These are phyloP conservation scores for Citeromyces matritensis DNA, from an alignment of 805 yeast genomes.

Conservation along the genomic window DNA sequence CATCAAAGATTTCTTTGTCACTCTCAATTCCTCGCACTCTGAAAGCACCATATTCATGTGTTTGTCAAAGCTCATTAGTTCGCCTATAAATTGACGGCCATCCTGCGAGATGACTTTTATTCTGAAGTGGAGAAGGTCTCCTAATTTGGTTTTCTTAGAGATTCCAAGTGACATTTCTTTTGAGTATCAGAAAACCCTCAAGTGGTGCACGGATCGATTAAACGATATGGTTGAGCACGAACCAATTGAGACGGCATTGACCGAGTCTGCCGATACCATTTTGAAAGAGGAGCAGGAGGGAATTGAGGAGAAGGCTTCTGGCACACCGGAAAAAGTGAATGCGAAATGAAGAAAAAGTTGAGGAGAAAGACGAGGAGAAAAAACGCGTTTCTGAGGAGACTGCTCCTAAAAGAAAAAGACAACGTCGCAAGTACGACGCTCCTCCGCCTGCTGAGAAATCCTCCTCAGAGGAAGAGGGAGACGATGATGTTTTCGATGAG, in stretches of 20 bases:
- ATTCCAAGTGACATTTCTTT: slow-evolving; percentile 1
- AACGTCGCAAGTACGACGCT: slow-evolving; percentile 48
- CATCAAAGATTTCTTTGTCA: slow-evolving; percentile 42
- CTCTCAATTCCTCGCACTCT: slow-evolving; percentile 73
- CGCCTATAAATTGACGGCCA: slow-evolving; percentile 65
- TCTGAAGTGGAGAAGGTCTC: slow-evolving; percentile 61
- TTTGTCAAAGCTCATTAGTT: slow-evolving; percentile 76
- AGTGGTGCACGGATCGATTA: no score
- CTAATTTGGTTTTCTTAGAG: slow-evolving; percentile 16
- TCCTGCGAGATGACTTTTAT: slow-evolving; percentile 67
- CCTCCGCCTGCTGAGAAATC: slow-evolving; percentile 28
- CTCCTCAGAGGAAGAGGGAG: slow-evolving; percentile 23
- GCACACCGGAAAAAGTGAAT: background rate
- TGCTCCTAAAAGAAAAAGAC: slow-evolving; percentile 12
- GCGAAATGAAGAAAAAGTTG: slow-evolving; percentile 10
- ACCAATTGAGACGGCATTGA: background rate
- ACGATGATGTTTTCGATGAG: slow-evolving; percentile 26
- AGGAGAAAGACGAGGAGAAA: slow-evolving; percentile 8
- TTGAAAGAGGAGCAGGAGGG: background rate
- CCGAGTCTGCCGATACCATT: background rate
- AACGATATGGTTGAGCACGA: background rate
- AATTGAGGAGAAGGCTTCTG: slow-evolving; percentile 1
- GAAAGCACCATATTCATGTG: slow-evolving; percentile 76
- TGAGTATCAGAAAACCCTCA: no score
- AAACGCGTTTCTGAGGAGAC: slow-evolving; percentile 5